These are phyloP conservation scores for Massariosphaeria phaeospora DNA, from an alignment of 495 filamentous ascomycete species.

Conservation along the genomic window DNA sequence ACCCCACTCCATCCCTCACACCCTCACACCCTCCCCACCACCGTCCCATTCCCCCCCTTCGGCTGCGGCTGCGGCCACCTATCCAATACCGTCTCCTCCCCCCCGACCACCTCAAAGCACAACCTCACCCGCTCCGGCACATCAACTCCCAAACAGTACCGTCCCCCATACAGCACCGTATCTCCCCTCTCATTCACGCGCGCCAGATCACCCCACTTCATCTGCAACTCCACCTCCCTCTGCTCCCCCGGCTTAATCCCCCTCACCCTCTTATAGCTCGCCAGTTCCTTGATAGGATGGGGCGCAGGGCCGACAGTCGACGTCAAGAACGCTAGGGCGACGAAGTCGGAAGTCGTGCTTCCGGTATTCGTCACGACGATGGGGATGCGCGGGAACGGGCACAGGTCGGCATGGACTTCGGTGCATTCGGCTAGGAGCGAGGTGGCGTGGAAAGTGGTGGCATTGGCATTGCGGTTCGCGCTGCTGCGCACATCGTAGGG, in stretches of 20 bases:
- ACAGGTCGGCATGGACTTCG: constrained; percentile 27
- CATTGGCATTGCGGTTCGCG: neutral
- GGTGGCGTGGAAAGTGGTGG: constrained; percentile 31
- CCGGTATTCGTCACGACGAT: constrained; percentile 52
- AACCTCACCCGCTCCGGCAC: constrained; percentile 13
- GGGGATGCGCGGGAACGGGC: constrained; percentile 43
- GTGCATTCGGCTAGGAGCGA: constrained; percentile 32
- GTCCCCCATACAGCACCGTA: constrained; percentile 59
- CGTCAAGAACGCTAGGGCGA: constrained; percentile 54
- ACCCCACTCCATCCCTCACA: neutral
- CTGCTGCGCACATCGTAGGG: neutral
- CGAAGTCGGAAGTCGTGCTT: constrained; percentile 51
- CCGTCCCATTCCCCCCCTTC: constrained; percentile 3
- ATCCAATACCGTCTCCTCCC: constrained; percentile 10
- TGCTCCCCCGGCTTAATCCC: constrained; percentile 44
- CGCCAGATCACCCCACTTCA: constrained; percentile 55
- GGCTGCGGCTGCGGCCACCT: constrained; percentile 17
- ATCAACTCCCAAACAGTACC: constrained; percentile 57
- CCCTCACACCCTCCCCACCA: neutral
- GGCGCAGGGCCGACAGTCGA: constrained; percentile 54
- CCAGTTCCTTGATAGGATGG: constrained; percentile 58
- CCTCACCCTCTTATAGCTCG: constrained; percentile 53
- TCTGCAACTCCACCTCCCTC: constrained; percentile 41
- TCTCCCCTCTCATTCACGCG: constrained; percentile 55
- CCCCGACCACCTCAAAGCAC: constrained; percentile 15